phyloP scores from a whole-genome alignment of 805 yeast genomes.

The Suhomyces sp. region DNA sequence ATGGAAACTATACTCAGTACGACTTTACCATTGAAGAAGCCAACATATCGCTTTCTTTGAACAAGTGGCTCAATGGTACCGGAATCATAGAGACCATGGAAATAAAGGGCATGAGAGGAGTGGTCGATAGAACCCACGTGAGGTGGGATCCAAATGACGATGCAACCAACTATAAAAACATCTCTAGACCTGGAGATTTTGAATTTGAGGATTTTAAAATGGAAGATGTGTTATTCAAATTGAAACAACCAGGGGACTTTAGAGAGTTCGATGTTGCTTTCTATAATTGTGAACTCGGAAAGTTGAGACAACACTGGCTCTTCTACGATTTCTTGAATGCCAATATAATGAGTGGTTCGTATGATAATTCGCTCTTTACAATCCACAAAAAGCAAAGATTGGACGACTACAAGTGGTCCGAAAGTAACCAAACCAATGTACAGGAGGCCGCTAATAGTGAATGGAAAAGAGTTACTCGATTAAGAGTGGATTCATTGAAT shows the following conservation, averaged over 20 bases:
- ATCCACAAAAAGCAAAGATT: slow-evolving; percentile 73
- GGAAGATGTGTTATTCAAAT: slow-evolving; percentile 80
- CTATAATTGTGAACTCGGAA: slow-evolving; percentile 79
- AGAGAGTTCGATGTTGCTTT: slow-evolving; percentile 84
- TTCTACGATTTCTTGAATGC: slow-evolving; percentile 85
- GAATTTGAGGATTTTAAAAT: slow-evolving; percentile 79
- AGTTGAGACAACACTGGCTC: slow-evolving; percentile 88
- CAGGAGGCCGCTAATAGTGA: slow-evolving; percentile 17
- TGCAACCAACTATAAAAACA: slow-evolving; percentile 74
- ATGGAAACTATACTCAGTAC: slow-evolving; percentile 95
- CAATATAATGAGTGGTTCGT: slow-evolving; percentile 81
- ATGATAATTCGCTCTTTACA: slow-evolving; percentile 90
- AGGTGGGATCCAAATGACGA: slow-evolving; percentile 78
- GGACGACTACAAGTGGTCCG: slow-evolving; percentile 37
- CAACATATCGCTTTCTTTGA: slow-evolving; percentile 72
- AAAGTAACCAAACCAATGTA: slow-evolving; percentile 9
- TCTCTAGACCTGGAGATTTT: slow-evolving; percentile 84
- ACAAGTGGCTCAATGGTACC: slow-evolving; percentile 84
- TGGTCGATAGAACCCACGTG: slow-evolving; percentile 87
- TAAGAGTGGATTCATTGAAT: slow-evolving; percentile 79
- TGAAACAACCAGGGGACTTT: slow-evolving; percentile 77
- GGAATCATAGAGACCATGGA: slow-evolving; percentile 80
- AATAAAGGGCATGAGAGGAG: slow-evolving; percentile 84
- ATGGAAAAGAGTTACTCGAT: slow-evolving; percentile 67
- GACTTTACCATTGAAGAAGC: slow-evolving; percentile 88